Conservation (phyloP, 2,329 filamentous ascomycete genomes). For the Diaporthe aspalathi region DNA sequence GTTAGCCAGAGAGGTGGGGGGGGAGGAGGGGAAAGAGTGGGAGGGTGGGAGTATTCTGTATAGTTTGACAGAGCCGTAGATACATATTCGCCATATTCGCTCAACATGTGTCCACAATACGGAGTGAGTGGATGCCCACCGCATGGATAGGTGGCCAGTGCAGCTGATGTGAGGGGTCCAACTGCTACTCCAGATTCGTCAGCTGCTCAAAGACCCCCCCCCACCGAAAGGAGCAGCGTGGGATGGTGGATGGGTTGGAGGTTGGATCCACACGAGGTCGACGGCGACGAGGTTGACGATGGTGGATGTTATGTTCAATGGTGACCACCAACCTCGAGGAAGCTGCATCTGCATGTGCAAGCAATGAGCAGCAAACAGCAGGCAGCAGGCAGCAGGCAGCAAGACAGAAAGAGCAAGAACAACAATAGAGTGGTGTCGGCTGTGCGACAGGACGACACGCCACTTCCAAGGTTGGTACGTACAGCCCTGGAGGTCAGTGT, state of each 20-base stretch:
- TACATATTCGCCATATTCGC: not conserved
- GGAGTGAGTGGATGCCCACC: not conserved
- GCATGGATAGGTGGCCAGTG: conserved; percentile 8
- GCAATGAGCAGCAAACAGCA: not conserved
- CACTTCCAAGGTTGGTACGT: too few relatives aligned
- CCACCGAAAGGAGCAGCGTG: not conserved
- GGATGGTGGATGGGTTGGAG: not conserved
- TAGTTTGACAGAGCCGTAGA: not conserved
- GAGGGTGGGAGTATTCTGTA: conserved; percentile 4
- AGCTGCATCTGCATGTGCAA: not conserved
- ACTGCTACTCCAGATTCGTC: conserved; percentile 25
- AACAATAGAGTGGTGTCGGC: conserved; percentile 5
- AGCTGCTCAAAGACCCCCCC: conserved; percentile 1
- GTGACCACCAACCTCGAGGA: not conserved
- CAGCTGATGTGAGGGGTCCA: conserved; percentile 18
- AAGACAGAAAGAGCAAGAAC: not conserved
- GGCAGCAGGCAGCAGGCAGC: not conserved
- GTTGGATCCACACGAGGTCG: not conserved
- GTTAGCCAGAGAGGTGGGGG: conserved; percentile 12
- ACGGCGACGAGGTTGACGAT: conserved; percentile 24
- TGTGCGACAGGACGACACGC: conserved; percentile 1
- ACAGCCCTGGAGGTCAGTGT: too few relatives aligned
- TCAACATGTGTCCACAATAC: conserved; percentile 9
- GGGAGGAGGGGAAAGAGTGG: not conserved
- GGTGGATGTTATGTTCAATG: not conserved